phyloP scores from a whole-genome alignment of 2,329 filamentous ascomycete species.

The Colletotrichum lentis region DNA sequence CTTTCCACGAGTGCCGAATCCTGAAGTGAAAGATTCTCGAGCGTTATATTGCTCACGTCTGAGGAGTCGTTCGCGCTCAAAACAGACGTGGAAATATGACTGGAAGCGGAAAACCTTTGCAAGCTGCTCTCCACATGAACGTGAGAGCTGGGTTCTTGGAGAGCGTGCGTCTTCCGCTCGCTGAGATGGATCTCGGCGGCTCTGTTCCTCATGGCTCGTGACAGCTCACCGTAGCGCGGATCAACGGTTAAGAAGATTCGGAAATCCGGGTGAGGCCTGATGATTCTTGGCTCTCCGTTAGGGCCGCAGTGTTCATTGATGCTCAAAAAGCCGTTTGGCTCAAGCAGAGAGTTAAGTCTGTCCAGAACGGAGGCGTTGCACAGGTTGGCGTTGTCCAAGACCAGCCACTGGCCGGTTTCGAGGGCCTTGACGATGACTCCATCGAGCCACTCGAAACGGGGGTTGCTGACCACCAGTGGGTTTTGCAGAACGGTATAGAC shows the following conservation, averaged over 20 bases:
- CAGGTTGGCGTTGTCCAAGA: conserved; percentile 96
- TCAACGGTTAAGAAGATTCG: conserved; percentile 95
- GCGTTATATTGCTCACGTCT: conserved; percentile 47
- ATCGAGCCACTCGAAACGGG: conserved; percentile 95
- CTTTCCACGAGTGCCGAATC: conserved; percentile 54
- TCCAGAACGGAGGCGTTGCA: conserved; percentile 96
- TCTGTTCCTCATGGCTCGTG: conserved; percentile 94
- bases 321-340: conserved; percentile 85
- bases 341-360: conserved; percentile 90
- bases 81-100: conserved; percentile 44
- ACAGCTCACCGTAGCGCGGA: conserved; percentile 89
- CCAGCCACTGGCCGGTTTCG: conserved; percentile 86
- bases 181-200: conserved; percentile 87
- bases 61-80: conserved; percentile 40
- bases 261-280: conserved; percentile 86
- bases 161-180: conserved; percentile 47
- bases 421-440: conserved; percentile 90
- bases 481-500: conserved; percentile 60
- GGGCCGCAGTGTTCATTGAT: conserved; percentile 92
- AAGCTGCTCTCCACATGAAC: conserved; percentile 59
- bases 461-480: conserved; percentile 69
- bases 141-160: conserved; percentile 51
- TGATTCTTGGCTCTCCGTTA: conserved; percentile 80
- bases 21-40: conserved; percentile 58
- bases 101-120: conserved; percentile 55